Evolutionary conservation across 129 eudicot genomes (phyloP).

Genomic region (Sambucus nigra): DNA sequence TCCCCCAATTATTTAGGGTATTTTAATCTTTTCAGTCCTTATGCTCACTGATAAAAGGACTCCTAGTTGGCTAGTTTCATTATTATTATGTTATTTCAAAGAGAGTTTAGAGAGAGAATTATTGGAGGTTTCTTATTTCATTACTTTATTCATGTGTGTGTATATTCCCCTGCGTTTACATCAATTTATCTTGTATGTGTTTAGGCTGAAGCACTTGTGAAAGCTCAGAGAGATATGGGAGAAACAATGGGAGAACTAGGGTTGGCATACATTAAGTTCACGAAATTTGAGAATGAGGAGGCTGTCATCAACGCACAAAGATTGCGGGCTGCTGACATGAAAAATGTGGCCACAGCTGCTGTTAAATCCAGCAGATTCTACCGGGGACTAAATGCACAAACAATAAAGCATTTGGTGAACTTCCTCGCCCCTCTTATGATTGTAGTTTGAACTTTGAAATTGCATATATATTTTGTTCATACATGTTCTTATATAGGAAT

Average conservation of each 20-base stretch:
- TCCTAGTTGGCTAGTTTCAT: too few species aligned
- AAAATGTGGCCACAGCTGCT: constrained; percentile 74
- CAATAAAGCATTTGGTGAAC: constrained; percentile 67
- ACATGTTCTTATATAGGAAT: background rate
- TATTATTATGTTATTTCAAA: too few species aligned
- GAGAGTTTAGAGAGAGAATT: too few species aligned
- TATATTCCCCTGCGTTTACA: too few species aligned
- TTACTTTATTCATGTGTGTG: constrained; percentile 8
- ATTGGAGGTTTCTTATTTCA: too few species aligned
- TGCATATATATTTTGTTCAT: background rate
- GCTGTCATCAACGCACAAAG: constrained; percentile 51
- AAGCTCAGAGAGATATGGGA: constrained; percentile 79
- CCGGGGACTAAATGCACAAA: constrained; percentile 63
- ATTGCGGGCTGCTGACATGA: constrained; percentile 64
- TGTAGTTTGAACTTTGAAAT: background rate
- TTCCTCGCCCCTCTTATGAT: constrained; percentile 1
- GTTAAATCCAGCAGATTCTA: constrained; percentile 68
- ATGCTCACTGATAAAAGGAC: too few species aligned
- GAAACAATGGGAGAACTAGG: constrained; percentile 90
- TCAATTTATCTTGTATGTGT: too few species aligned
- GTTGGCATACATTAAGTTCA: constrained; percentile 62
- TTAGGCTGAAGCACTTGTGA: constrained; percentile 76
- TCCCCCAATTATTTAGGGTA: too few species aligned
- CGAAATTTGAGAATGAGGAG: constrained; percentile 78
- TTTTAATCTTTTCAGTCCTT: too few species aligned